Base-by-base conservation (phyloP, 192 early-diverging fungal species). In the Backusella luteola region DNA sequence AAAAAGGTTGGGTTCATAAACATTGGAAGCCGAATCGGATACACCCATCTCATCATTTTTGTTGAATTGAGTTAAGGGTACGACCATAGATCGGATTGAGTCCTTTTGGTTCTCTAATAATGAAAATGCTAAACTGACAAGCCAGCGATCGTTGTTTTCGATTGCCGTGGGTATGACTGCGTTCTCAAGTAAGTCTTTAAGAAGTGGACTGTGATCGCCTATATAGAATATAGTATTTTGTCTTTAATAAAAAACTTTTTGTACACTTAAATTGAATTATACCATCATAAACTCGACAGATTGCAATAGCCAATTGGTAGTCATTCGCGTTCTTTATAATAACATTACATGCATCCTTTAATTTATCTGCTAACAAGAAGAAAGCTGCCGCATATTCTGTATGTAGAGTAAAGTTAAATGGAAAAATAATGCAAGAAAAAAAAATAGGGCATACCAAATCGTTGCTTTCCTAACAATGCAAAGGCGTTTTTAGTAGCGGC, bases 401-500 rank as follows among this genome's bases (percentile, higher is more conserved):
- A 72, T 34, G 7, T 35, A 74, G 63, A 1, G 66, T 46, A 76
- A 73, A 6, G 39, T 72, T 52, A 73, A 26, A 14, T 38, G 3
- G 53, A 8, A 26, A 39, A 29, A 17, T 39, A 76, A 21, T n/a
- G 26, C 76, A 66, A 56, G 46, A 26, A 23, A 59, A 36, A 70
- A 23, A 52, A 34, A 41, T 15, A 34, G 3, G 39, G 4, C 21
- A 74, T 86, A 94, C 93, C 90, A 77, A 94, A 99, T 63, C 97
- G 87, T 74, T 98, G 96, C 76, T 95, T 95, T 73, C 97, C 95
- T 29, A 99, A 82, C 42, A 99, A 79, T n/a, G 93, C 98, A 84
- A 94, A 99, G 3, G 98, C 98, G 77, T 99, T 99, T 79, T 99
- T 99, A n/a, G 91, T 83, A 2, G 98, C 98, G 0, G 97, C 96